A percentile compares a stretch with the other conserved stretches of the same genome.
phyloP scores from a whole-genome alignment of 2,329 filamentous ascomycete species.

The Aspergillus tamarii region DNA sequence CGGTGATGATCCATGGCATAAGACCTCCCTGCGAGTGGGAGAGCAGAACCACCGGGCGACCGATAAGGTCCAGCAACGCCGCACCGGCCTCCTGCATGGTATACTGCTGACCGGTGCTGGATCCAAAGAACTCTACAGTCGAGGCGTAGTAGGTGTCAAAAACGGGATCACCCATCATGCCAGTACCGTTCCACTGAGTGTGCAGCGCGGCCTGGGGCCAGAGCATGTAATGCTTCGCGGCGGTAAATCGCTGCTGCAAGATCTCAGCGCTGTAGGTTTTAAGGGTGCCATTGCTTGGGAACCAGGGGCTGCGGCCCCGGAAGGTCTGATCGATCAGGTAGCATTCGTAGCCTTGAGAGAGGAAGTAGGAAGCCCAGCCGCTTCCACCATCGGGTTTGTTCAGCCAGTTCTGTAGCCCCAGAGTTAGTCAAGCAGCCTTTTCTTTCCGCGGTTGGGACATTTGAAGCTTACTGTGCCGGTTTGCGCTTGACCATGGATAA shows the following conservation, averaged over 20 bases:
- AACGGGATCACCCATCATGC: constrained; percentile 32
- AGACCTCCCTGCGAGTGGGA: constrained; percentile 55
- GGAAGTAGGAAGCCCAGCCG: constrained; percentile 54
- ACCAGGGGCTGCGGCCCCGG: constrained; percentile 38
- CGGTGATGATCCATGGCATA: constrained; percentile 51
- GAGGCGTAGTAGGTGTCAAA: constrained; percentile 32
- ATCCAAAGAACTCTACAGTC: constrained; percentile 24
- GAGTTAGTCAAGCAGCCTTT: background rate
- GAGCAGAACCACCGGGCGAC: constrained; percentile 33
- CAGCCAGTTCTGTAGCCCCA: constrained; percentile 43
- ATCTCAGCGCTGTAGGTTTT: constrained; percentile 28
- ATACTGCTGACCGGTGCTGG: constrained; percentile 18
- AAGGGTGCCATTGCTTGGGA: constrained; percentile 24
- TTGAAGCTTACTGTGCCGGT: constrained; percentile 34
- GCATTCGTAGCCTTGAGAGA: constrained; percentile 49
- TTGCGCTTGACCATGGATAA: constrained; percentile 36
- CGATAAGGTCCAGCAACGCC: constrained; percentile 30
- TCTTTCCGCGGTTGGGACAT: background rate
- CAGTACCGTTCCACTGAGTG: constrained; percentile 45
- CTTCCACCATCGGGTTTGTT: constrained; percentile 52
- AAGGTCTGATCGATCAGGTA: constrained; percentile 49
- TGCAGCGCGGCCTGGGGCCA: constrained; percentile 43
- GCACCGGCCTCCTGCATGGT: constrained; percentile 22
- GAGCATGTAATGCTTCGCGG: constrained; percentile 32
- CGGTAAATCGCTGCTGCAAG: constrained; percentile 36